Percentiles rank a stretch among this genome's conserved stretches.
Conservation (phyloP, 345 rosid genomes). For the Lumnitzera racemosa region DNA sequence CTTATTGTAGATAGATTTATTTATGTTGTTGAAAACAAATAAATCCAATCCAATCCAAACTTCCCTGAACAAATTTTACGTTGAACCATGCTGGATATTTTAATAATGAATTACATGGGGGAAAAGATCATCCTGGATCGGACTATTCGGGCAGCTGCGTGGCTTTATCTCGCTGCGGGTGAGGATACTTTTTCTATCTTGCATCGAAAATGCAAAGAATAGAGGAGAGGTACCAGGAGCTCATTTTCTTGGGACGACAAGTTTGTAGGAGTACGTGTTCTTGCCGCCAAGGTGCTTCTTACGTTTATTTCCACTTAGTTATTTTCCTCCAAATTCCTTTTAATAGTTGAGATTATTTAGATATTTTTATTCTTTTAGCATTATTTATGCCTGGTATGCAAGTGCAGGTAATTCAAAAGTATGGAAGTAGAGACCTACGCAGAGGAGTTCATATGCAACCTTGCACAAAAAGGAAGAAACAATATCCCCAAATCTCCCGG, state of each 20-base stretch:
- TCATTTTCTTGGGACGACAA: slow-evolving; percentile 28
- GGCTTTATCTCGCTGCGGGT: slow-evolving; percentile 31
- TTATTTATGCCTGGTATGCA: too few relatives aligned
- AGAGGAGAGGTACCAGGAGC: slow-evolving; percentile 21
- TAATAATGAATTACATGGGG: too few relatives aligned
- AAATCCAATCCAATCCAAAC: too few relatives aligned
- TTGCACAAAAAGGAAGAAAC: slow-evolving; percentile 33
- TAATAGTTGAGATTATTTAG: too few relatives aligned
- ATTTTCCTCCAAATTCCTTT: too few relatives aligned
- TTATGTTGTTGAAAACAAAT: too few relatives aligned
- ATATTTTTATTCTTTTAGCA: too few relatives aligned
- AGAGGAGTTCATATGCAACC: slow-evolving; percentile 43
- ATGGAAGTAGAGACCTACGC: slow-evolving; percentile 15
- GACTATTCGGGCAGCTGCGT: slow-evolving; percentile 42
- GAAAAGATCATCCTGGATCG: too few relatives aligned
- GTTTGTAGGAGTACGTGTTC: slow-evolving; percentile 26
- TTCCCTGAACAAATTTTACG: too few relatives aligned
- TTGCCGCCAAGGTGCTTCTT: slow-evolving; percentile 26
- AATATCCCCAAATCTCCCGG: slow-evolving; percentile 28
- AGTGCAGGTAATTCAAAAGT: background rate
- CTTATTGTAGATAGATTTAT: too few relatives aligned
- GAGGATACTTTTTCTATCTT: slow-evolving; percentile 21
- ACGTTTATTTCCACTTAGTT: too few relatives aligned
- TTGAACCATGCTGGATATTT: too few relatives aligned
- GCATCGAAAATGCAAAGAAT: background rate